Evolutionary conservation across 176 grass and related monocot genomes (phyloP).

Genomic region (Aechmea fasciata): DNA sequence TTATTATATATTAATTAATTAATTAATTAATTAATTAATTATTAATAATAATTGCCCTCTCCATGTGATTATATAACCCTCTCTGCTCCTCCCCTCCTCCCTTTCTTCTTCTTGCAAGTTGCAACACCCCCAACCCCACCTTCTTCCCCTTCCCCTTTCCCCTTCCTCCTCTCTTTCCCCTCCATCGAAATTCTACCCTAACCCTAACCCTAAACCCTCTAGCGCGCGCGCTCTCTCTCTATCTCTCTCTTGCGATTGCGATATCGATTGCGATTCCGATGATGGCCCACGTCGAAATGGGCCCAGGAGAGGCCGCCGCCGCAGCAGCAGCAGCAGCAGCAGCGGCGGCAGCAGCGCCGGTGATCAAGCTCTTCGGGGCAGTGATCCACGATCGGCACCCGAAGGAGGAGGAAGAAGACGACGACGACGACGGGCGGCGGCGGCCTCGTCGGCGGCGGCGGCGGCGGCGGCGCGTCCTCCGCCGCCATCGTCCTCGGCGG

Average conservation of each 20-base stretch:
- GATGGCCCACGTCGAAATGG: neutral
- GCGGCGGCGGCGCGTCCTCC: neutral
- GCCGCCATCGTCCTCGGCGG: conserved; percentile 1
- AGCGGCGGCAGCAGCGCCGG: conserved; percentile 8
- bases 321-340: neutral
- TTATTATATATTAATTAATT: no score
- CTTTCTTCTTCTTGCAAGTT: no score
- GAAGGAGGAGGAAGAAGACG: neutral
- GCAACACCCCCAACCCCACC: no score
- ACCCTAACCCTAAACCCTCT: no score
- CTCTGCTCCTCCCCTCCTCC: no score
- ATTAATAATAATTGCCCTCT: no score
- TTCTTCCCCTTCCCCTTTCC: no score
- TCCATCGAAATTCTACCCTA: no score
- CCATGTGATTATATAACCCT: no score
- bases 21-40: no score
- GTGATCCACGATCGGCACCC: conserved; percentile 51
- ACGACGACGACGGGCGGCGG: conserved; percentile 1
- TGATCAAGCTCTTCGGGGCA: conserved; percentile 88
- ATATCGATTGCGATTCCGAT: neutral
- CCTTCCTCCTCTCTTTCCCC: no score
- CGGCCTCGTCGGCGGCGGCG: neutral
- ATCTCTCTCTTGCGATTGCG: neutral
- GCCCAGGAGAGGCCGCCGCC: neutral
- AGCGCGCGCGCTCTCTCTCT: neutral